Conservation (phyloP, 306 rosid genomes). For the Begonia peltatifolia region DNA sequence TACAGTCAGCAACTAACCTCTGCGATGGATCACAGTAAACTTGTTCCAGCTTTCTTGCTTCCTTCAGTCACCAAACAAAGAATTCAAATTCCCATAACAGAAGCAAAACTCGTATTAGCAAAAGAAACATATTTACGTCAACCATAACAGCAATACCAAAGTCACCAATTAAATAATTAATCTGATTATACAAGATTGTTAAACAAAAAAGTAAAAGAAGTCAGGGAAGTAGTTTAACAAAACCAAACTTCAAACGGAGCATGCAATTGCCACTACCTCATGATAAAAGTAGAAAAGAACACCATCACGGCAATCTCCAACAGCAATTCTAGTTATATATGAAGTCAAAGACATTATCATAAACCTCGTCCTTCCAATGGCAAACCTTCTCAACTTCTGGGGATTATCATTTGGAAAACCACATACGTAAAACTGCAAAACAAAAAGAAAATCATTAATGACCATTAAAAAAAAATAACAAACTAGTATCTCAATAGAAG, state of each 20-base stretch:
- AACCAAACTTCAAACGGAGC: slow-evolving; percentile 7
- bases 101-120: not conserved
- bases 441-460: not conserved
- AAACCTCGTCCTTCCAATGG: slow-evolving; percentile 55
- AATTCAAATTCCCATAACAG: slow-evolving; percentile 15
- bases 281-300: slow-evolving; percentile 59
- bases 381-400: slow-evolving; percentile 48
- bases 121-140: not conserved
- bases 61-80: slow-evolving; percentile 38
- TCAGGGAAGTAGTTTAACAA: not conserved
- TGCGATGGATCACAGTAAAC: slow-evolving; percentile 64
- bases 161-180: no score
- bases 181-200: no score
- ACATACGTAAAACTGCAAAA: slow-evolving; percentile 69
- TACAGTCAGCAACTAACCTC: slow-evolving; percentile 89
- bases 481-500: not conserved
- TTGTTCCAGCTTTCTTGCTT: slow-evolving; percentile 60
- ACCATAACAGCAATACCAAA: not conserved
- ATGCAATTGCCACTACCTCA: slow-evolving; percentile 45
- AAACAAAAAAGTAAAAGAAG: not conserved
- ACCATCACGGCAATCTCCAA: slow-evolving; percentile 95
- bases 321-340: slow-evolving; percentile 72
- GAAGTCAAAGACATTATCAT: slow-evolving; percentile 69
- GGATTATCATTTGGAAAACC: slow-evolving; percentile 75
- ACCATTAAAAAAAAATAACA: not conserved